These are phyloP conservation scores for Climacium dendroides DNA, from an alignment of 225 moss, liverwort and hornwort species.

Conservation along the genomic window DNA sequence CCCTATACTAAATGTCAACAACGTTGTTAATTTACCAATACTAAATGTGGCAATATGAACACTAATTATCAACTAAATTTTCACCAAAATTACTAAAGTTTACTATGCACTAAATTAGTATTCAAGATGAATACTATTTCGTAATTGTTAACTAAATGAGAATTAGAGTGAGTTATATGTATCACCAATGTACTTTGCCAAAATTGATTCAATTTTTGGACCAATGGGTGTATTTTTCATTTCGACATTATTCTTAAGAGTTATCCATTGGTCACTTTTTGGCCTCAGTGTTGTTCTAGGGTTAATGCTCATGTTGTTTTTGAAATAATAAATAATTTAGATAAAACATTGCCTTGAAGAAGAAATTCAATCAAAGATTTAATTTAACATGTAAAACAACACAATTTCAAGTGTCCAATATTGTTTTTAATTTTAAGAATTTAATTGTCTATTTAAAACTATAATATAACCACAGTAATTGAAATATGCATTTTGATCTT, in stretches of 20 bases:
- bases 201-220: neutral
- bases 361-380: neutral
- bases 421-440: neutral
- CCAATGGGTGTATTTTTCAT: no score
- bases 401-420: neutral
- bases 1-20: neutral
- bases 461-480: no score
- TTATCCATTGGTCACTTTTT: neutral
- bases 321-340: neutral
- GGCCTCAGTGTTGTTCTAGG: fast-evolving
- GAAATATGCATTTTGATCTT: neutral
- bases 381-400: neutral
- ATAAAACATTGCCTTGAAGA: neutral
- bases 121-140: neutral
- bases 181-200: neutral
- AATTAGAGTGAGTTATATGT: neutral
- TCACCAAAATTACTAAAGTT: no score
- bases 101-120: no score
- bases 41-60: no score
- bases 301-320: neutral
- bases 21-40: fast-evolving
- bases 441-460: neutral
- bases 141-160: neutral
- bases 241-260: neutral
- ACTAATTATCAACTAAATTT: neutral